Base-by-base conservation (phyloP, 805 yeast genomes). In the Ogataea pignaliae region DNA sequence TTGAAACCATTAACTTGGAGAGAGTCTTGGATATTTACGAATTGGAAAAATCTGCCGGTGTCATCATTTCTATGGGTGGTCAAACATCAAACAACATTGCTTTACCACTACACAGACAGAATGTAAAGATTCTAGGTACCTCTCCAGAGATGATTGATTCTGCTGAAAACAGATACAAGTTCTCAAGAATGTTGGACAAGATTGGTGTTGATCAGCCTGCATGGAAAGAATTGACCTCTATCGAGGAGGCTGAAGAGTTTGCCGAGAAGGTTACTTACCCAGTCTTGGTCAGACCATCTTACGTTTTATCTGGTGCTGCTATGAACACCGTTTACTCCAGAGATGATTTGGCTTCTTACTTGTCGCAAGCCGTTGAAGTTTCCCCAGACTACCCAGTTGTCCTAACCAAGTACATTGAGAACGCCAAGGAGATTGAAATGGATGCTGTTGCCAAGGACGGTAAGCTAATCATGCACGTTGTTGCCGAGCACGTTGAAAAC, bases 201-300 rank as follows among this genome's bases (percentile, higher is more conserved):
- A 91, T 91, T 60, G 96, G 95, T 44, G 97, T 91, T 52, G 99
- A 91, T 70, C 99, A 91, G 71, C 99, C 99, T 36, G 96, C 97
- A 33, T 91, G 99, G 99, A 91, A 90, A 68, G 99, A 91, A 69
- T 78, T 91, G 58, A 89, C 98, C 32, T 87, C 96, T 18, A 75
- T 88, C 46, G 88, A 76, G 34, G 98, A 91, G 68, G 98, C 99
- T 47, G 95, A 88, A 65, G 81, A 71, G 36, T 91, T 91, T 63
- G 97, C 98, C 46, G 85, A 88, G 39, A 82, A 79, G 62, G 98
- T 88, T 43, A 76, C 88, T 31, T 91, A 88, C 67, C 99, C 99
- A 40, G 98, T 91, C 34, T 74, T 91, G 56, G 98, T 91, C 41
- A 88, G 99, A 74, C 99, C 99, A 29, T 90, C 97, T 18, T 91